Evolutionary conservation across 768 basidiomycete species (phyloP).

Genomic region (button mushroom (Agaricus bisporus)): DNA sequence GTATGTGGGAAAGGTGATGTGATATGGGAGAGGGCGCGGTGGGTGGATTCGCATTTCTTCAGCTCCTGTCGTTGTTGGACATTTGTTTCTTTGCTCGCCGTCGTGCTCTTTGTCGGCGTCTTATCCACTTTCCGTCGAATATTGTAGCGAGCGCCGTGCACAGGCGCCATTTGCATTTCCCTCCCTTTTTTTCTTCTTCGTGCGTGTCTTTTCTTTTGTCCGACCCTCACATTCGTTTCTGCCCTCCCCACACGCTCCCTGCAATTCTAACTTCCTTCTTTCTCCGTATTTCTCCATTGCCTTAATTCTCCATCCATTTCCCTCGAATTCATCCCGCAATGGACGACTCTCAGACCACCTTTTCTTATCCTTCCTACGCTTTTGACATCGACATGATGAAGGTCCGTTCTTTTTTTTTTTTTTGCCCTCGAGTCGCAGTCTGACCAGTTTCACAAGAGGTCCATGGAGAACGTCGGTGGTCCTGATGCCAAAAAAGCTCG

Average conservation of each 20-base stretch:
- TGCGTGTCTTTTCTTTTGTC: conserved; percentile 33
- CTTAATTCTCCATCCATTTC: conserved; percentile 39
- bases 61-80: conserved; percentile 18
- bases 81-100: conserved; percentile 21
- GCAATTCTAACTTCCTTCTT: conserved; percentile 38
- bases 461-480: conserved; percentile 78
- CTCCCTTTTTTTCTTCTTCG: conserved; percentile 30
- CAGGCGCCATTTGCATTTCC: conserved; percentile 29
- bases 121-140: conserved; percentile 16
- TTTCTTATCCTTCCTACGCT: conserved; percentile 64
- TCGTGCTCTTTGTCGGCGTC: conserved; percentile 24
- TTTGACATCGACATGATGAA: conserved; percentile 94
- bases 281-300: conserved; percentile 46
- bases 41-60: conserved; percentile 17
- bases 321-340: conserved; percentile 34
- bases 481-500: conserved; percentile 88
- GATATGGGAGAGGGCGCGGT: conserved; percentile 13
- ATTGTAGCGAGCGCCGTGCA: conserved; percentile 17
- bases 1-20: conserved; percentile 14
- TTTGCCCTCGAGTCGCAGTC: not conserved
- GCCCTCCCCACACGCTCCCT: conserved; percentile 47
- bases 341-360: conserved; percentile 73
- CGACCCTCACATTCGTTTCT: conserved; percentile 42
- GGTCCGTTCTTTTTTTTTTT: conserved; percentile 33
- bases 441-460: conserved; percentile 45